Evolutionary conservation across 1,284 basidiomycete species (phyloP).

Genomic region (Ganoderma sinense): DNA sequence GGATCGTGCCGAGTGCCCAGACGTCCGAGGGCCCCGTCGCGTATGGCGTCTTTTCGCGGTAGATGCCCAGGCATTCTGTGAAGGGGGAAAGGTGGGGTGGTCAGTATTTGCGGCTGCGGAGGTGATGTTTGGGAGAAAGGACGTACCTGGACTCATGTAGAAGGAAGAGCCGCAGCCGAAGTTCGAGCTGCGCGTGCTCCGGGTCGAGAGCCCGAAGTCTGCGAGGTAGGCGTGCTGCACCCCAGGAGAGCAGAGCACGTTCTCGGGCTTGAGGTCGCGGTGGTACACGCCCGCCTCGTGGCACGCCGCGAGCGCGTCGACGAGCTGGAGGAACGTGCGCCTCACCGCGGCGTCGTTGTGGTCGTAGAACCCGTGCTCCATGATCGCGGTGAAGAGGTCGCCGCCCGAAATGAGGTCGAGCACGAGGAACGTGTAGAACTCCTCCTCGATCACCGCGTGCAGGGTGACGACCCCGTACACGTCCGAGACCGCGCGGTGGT

Average conservation of each 20-base stretch:
- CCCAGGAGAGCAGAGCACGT: slow-evolving; percentile 60
- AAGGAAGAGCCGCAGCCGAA: slow-evolving; percentile 62
- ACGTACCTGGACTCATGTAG: slow-evolving; percentile 67
- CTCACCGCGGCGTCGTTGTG: slow-evolving; percentile 56
- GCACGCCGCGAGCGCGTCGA: slow-evolving; percentile 68
- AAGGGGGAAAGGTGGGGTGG: neutral
- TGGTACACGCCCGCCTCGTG: slow-evolving; percentile 69
- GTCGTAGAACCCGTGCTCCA: slow-evolving; percentile 54
- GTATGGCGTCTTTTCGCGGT: slow-evolving; percentile 48
- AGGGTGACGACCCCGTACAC: slow-evolving; percentile 67
- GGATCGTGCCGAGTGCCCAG: slow-evolving; percentile 70
- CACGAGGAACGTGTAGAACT: slow-evolving; percentile 63
- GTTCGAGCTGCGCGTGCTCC: slow-evolving; percentile 53
- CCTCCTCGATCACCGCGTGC: slow-evolving; percentile 64
- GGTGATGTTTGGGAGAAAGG: neutral
- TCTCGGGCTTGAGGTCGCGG: slow-evolving; percentile 79
- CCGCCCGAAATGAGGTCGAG: slow-evolving; percentile 69
- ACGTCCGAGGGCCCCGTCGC: slow-evolving; percentile 66
- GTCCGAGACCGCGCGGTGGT: slow-evolving; percentile 62
- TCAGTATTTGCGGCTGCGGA: slow-evolving; percentile 3
- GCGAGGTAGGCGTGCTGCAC: slow-evolving; percentile 59
- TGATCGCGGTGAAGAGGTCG: slow-evolving; percentile 73
- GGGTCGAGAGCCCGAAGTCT: slow-evolving; percentile 77
- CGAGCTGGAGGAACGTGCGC: slow-evolving; percentile 60
- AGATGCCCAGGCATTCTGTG: slow-evolving; percentile 64